These are phyloP conservation scores for Sphagnum contortum DNA, from an alignment of 225 moss, liverwort and hornwort genomes.

Conservation along the genomic window DNA sequence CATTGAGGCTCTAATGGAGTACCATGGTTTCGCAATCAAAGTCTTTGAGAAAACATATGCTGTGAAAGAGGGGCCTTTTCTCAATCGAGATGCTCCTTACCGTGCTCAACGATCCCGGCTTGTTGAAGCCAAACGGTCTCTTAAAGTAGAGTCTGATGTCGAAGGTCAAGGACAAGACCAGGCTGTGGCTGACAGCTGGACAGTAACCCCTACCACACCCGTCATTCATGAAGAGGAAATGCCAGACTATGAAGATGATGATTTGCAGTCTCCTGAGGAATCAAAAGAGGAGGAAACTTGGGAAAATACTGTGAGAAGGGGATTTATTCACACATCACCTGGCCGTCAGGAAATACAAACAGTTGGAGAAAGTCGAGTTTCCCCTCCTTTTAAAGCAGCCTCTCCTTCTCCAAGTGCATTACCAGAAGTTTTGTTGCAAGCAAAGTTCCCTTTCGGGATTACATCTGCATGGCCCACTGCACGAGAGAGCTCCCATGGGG, in stretches of 20 bases:
- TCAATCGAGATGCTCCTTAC: slow-evolving; percentile 36
- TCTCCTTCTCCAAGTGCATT: slow-evolving; percentile 8
- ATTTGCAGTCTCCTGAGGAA: slow-evolving; percentile 15
- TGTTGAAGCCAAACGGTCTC: slow-evolving; percentile 50
- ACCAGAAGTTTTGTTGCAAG: background rate
- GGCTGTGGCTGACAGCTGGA: slow-evolving; percentile 40
- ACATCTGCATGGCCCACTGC: slow-evolving; percentile 26
- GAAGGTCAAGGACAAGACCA: slow-evolving; percentile 52
- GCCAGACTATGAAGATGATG: slow-evolving; percentile 61
- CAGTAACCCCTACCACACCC: slow-evolving; percentile 29
- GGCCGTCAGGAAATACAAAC: too few relatives aligned
- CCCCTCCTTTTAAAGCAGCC: slow-evolving; percentile 22
- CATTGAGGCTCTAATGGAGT: slow-evolving; percentile 55
- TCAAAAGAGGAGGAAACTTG: slow-evolving; percentile 14
- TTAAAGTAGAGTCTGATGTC: slow-evolving; percentile 36
- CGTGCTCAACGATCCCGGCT: slow-evolving; percentile 42
- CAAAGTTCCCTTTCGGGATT: too few relatives aligned
- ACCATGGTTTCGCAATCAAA: slow-evolving; percentile 82
- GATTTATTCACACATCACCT: slow-evolving; percentile 5
- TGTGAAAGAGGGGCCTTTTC: slow-evolving; percentile 79
- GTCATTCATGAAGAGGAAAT: slow-evolving; percentile 62
- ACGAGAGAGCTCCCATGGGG: slow-evolving; percentile 12
- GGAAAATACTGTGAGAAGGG: slow-evolving; percentile 17
- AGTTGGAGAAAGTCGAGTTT: background rate
- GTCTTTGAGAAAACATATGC: slow-evolving; percentile 68